Conservation (phyloP, 2,329 filamentous ascomycete genomes). For the Malbranchea zuffiana region DNA sequence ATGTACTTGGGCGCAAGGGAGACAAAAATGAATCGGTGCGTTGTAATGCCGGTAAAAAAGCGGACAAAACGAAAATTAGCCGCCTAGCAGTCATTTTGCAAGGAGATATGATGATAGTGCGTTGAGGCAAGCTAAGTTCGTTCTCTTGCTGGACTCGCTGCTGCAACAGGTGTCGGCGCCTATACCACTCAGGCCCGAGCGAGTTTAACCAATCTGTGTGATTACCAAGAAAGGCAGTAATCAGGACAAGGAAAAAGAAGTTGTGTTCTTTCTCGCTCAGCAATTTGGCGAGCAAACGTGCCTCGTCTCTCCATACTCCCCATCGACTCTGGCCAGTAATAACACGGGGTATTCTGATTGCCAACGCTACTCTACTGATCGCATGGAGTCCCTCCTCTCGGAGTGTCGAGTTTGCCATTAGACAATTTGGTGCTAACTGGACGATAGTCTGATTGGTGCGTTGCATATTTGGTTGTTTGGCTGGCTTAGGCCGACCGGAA, state of each 20-base stretch:
- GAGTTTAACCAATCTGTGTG: constrained; percentile 50
- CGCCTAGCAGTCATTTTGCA: constrained; percentile 50
- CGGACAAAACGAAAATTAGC: constrained; percentile 47
- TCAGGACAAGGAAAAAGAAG: constrained; percentile 48
- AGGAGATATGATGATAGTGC: constrained; percentile 47
- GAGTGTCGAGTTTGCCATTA: constrained; percentile 36
- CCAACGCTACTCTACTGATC: constrained; percentile 42
- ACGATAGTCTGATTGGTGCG: constrained; percentile 39
- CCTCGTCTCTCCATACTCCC: constrained; percentile 52
- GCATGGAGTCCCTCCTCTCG: constrained; percentile 39
- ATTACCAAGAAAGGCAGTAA: constrained; percentile 50
- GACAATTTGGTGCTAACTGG: constrained; percentile 40
- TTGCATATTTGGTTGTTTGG: constrained; percentile 38
- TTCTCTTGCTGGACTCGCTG: constrained; percentile 39
- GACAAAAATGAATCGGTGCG: constrained; percentile 30
- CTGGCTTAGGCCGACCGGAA: constrained; percentile 32
- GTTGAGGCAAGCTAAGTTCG: constrained; percentile 39
- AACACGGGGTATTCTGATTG: constrained; percentile 46
- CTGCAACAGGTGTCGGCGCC: constrained; percentile 41
- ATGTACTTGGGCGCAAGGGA: constrained; percentile 31
- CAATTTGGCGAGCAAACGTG: constrained; percentile 45
- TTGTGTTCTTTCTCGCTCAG: constrained; percentile 47
- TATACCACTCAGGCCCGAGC: constrained; percentile 45
- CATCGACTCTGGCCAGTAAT: constrained; percentile 49
- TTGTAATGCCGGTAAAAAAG: constrained; percentile 45